Percentiles rank a stretch among this genome's conserved stretches.
These are phyloP conservation scores for Xylaria multiplex DNA, from an alignment of 2,329 filamentous ascomycete genomes.

Conservation along the genomic window DNA sequence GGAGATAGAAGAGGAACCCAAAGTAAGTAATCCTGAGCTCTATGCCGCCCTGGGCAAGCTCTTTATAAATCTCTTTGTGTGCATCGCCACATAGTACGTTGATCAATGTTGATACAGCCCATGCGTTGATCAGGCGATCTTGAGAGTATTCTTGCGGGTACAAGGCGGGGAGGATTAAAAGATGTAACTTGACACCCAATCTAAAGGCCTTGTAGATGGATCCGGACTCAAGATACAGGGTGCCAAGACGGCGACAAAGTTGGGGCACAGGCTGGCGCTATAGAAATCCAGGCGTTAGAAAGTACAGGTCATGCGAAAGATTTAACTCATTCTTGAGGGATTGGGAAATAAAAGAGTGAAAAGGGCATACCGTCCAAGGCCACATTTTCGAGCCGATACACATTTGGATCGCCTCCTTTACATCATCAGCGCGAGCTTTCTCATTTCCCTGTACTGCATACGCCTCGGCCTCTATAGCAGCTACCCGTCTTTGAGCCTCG, in stretches of 20 bases:
- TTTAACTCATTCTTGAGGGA: neutral
- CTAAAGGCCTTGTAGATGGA: conserved; percentile 42
- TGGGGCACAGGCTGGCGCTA: conserved; percentile 42
- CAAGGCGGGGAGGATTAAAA: conserved; percentile 41
- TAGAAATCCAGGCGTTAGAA: neutral
- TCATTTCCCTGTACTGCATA: conserved; percentile 38
- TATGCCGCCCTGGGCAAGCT: conserved; percentile 40
- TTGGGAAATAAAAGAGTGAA: neutral
- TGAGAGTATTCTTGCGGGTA: conserved; percentile 42
- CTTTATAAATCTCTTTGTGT: conserved; percentile 39
- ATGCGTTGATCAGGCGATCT: conserved; percentile 41
- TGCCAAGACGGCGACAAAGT: conserved; percentile 42
- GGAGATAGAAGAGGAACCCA: conserved; percentile 44
- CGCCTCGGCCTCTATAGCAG: conserved; percentile 43
- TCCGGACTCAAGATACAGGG: conserved; percentile 39
- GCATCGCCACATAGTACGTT: conserved; percentile 43
- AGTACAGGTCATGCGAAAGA: neutral
- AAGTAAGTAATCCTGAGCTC: conserved; percentile 43
- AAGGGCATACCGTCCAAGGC: conserved; percentile 37
- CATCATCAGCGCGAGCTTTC: conserved; percentile 33
- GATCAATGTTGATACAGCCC: conserved; percentile 41
- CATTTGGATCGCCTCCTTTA: conserved; percentile 40
- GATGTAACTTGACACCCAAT: conserved; percentile 43
- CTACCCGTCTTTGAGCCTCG: conserved; percentile 38
- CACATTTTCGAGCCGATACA: conserved; percentile 45